Evolutionary conservation across 495 filamentous ascomycete genomes (phyloP), one percentile per base, ranked within the genome.

Genomic region (Trichoderma erinaceum): DNA sequence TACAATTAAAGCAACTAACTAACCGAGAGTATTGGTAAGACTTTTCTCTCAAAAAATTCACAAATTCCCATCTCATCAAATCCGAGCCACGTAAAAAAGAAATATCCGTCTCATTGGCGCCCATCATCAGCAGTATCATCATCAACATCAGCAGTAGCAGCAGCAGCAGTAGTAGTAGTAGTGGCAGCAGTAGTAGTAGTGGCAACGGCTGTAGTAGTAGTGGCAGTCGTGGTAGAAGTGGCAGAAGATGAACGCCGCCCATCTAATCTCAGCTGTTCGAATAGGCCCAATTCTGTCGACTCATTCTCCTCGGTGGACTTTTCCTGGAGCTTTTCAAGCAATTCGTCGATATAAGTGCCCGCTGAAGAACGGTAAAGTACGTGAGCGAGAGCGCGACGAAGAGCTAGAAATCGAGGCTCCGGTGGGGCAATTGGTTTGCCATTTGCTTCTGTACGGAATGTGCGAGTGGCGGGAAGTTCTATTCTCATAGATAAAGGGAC

Each of bases 341-440:
- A 69, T 44, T 69, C 70, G 66, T 77, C 68, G 64, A 77, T 77
- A 68, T 78, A 78, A 78, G 7, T 70, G 66, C 68, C 73, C 73
- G 73, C 76, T 63, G 65, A 73, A 66, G 74, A 77, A 48, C 74
- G 73, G 70, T 75, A 72, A 67, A 78, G 77, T 43, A 79, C 76
- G 64, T 73, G 72, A 65, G 70, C 75, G 65, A 79, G 77, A 48
- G 77, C 73, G 69, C 70, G 67, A 69, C 77, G 75, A 41, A 77
- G 50, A 23, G 71, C 67, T 4, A 78, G 64, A 63, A 78, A 73
- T 67, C 73, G 69, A 41, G 72, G 68, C 27, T 71, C 76, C 46
- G 75, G 77, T 7, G 74, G 74, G 13, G 75, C 73, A 66, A 79
- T 72, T 46, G 35, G 64, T 74, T 69, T 70, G 50, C 50, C 71